Evolutionary conservation across 768 basidiomycete species (phyloP).

Genomic region (Boletales sp.): DNA sequence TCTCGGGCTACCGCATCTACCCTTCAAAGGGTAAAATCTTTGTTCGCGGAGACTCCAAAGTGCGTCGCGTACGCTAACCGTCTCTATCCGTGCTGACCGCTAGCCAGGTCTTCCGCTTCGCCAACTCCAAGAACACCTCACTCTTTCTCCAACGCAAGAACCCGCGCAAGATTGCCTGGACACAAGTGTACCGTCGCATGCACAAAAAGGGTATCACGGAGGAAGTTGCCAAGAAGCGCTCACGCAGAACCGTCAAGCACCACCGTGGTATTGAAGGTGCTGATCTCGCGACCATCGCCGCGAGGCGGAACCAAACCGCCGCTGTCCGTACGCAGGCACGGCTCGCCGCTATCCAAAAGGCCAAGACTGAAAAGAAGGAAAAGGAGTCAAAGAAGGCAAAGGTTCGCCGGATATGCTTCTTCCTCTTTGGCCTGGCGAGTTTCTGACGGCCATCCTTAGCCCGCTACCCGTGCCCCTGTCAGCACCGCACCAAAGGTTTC

Average conservation of each 20-base stretch:
- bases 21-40: constrained; percentile 95
- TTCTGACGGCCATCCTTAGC: constrained; percentile 34
- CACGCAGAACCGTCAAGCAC: constrained; percentile 94
- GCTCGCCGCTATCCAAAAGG: constrained; percentile 84
- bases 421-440: background rate
- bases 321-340: constrained; percentile 79
- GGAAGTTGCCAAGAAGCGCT: constrained; percentile 98
- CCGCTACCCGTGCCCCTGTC: constrained; percentile 46
- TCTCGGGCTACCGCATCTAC: constrained; percentile 98
- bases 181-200: constrained; percentile 88
- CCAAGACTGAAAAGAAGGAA: constrained; percentile 95
- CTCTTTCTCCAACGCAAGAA: constrained; percentile 99
- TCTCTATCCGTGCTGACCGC: too few relatives aligned
- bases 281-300: constrained; percentile 86
- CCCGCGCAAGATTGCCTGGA: constrained; percentile 99
- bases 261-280: constrained; percentile 98
- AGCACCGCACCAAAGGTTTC: constrained; percentile 78
- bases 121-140: constrained; percentile 87
- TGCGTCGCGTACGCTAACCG: constrained; percentile 30
- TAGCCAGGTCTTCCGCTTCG: constrained; percentile 89
- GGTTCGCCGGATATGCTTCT: constrained; percentile 34
- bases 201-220: constrained; percentile 99
- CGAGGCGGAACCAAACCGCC: constrained; percentile 89
- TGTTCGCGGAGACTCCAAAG: constrained; percentile 95
- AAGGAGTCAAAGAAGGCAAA: constrained; percentile 91